phyloP scores from a whole-genome alignment of 306 rosid species.

The Lotus japonicus region DNA sequence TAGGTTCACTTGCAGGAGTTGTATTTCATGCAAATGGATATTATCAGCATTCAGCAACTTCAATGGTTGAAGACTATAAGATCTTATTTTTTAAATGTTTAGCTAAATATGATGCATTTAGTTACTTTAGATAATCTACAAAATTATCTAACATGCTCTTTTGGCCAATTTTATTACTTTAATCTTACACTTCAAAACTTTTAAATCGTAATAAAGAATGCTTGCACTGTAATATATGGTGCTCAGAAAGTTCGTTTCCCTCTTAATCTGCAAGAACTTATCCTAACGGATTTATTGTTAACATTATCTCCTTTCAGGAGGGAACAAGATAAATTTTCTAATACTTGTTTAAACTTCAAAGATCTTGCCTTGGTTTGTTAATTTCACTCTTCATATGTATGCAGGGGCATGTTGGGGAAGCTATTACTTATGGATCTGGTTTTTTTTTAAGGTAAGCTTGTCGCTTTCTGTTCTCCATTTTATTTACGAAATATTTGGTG shows the following conservation, averaged over 20 bases:
- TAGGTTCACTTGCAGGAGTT: no score
- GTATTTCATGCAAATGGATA: no score
- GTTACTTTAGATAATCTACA: not conserved
- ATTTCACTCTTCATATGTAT: not conserved
- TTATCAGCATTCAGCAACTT: no score
- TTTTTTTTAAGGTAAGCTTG: conserved; percentile 69
- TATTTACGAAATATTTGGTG: not conserved
- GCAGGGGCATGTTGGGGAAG: conserved; percentile 92
- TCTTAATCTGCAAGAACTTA: not conserved
- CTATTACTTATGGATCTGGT: conserved; percentile 92
- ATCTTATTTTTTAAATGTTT: no score
- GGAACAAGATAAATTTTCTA: not conserved
- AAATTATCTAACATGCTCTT: not conserved
- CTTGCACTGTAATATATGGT: not conserved
- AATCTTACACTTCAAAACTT: not conserved
- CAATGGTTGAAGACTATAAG: no score
- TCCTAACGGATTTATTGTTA: not conserved
- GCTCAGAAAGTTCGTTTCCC: not conserved
- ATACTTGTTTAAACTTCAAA: conserved; percentile 3
- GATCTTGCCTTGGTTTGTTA: conserved; percentile 9
- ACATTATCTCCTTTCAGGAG: not conserved
- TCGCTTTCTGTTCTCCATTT: not conserved
- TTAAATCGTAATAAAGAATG: not conserved
- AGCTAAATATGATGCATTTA: not conserved
- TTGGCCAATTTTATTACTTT: conserved; percentile 3